Evolutionary conservation across 1,139 yeast genomes (phyloP), one percentile per base, ranked within the genome.

Genomic region (Torulaspora globosa): DNA sequence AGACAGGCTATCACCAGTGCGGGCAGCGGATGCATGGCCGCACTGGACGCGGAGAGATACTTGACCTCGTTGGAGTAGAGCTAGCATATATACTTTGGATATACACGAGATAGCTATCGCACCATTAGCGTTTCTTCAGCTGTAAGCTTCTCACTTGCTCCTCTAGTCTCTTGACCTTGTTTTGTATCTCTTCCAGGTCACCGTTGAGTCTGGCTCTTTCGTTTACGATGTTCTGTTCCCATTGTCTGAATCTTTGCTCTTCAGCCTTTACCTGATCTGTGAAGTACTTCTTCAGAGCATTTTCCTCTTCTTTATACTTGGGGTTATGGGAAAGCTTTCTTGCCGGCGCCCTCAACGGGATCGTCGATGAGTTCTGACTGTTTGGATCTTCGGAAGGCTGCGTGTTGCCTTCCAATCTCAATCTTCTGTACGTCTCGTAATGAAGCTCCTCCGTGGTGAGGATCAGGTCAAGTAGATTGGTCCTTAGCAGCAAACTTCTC

Each of bases 11-110:
- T 92, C 66, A 92, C 99, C 42, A 89, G 97, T 66, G 98, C 98
- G 27, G 99, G 98, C 65, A 79, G 96, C 55, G 99, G 99, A 54
- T 92, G 98, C 77, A 92, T 90, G 97, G 99, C 99, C 59, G 99
- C 95, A 53, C 78, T 92, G 55, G 98, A 92, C 65, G 88, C 94
- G 63, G 97, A 89, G 73, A 83, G 80, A 69, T 85, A 77, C 68
- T 69, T 90, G 56, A 73, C 90, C 45, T 92, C 86, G 65, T 75
- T 76, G 60, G 90, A 82, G 59, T 70, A 44, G 44, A 38, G 3
- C 11, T 15, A 19, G 23, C 36, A 33, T 30, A 39, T 30, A 35
- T 39, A 43, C 23, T 32, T 30, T 18, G 9, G 32, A 32, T 44
- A 37, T 19, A 28, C 37, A 36, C 26, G 29, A 24, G 18, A 16